These are phyloP conservation scores for Heimioporus sp. DNA, from an alignment of 768 basidiomycete genomes.

Conservation along the genomic window DNA sequence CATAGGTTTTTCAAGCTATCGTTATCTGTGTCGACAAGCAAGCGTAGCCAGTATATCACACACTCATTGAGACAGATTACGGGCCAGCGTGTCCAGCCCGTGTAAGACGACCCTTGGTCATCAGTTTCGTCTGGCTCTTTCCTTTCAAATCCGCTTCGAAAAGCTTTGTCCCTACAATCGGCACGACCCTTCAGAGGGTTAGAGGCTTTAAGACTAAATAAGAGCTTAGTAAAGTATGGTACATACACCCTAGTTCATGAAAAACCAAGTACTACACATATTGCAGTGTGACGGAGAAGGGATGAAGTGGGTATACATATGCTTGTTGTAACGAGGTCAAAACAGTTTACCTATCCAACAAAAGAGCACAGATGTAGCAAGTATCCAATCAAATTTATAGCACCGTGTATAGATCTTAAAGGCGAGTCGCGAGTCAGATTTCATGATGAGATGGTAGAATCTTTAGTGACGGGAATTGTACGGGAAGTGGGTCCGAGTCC, in stretches of 20 bases:
- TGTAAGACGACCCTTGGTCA: too few species aligned
- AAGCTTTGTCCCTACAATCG: too few species aligned
- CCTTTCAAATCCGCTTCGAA: too few species aligned
- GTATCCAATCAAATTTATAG: conserved; percentile 9
- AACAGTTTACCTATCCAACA: conserved; percentile 16
- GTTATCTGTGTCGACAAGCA: neutral
- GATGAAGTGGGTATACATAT: conserved; percentile 22
- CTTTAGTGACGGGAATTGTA: conserved; percentile 25
- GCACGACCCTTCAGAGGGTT: too few species aligned
- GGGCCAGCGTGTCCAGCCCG: too few species aligned
- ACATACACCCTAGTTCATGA: conserved; percentile 13
- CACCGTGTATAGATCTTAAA: conserved; percentile 9
- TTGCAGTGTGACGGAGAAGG: conserved; percentile 10
- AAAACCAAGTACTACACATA: conserved; percentile 18
- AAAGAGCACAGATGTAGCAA: conserved; percentile 12
- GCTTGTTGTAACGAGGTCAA: conserved; percentile 13
- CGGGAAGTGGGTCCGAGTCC: conserved; percentile 26
- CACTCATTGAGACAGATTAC: neutral
- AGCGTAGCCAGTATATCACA: neutral
- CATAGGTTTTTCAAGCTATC: neutral
- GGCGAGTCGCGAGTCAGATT: conserved; percentile 4
- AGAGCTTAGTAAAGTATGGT: conserved; percentile 18
- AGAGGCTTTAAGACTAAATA: conserved; percentile 6
- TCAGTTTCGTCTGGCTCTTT: too few species aligned
- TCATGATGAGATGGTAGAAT: conserved; percentile 26